phyloP scores from a whole-genome alignment of 331 rosid species.

The Rosa hybrid region DNA sequence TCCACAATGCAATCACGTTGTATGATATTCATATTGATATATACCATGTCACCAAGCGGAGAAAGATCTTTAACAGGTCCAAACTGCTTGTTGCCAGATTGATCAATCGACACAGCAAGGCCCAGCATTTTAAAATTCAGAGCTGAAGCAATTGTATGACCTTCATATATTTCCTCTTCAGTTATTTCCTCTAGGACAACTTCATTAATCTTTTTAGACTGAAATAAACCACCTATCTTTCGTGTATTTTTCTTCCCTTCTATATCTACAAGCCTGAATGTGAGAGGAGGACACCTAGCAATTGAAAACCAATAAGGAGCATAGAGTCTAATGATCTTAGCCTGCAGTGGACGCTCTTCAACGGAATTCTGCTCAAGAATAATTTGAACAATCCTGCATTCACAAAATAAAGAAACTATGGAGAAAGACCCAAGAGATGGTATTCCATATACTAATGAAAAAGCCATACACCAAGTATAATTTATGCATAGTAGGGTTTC shows the following conservation, averaged over 20 bases:
- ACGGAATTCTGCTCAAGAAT: slow-evolving; percentile 78
- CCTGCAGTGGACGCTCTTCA: slow-evolving; percentile 55
- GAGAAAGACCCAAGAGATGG: slow-evolving; percentile 29
- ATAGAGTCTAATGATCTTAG: slow-evolving; percentile 72
- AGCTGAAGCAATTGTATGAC: slow-evolving; percentile 80
- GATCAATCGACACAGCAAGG: slow-evolving; percentile 72
- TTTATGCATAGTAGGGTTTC: slow-evolving; percentile 15
- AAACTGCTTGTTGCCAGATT: slow-evolving; percentile 59
- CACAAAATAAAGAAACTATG: slow-evolving; percentile 20
- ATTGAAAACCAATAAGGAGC: slow-evolving; percentile 90
- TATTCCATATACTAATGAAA: background rate
- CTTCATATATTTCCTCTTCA: slow-evolving; percentile 82
- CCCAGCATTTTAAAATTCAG: slow-evolving; percentile 77
- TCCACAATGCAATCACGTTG: slow-evolving; percentile 11
- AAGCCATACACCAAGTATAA: background rate
- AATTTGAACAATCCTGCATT: slow-evolving; percentile 86
- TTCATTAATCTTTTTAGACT: slow-evolving; percentile 49
- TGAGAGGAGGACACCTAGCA: slow-evolving; percentile 87
- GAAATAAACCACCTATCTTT: slow-evolving; percentile 48
- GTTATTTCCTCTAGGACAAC: slow-evolving; percentile 71
- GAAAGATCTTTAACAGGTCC: slow-evolving; percentile 84
- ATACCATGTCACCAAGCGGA: slow-evolving; percentile 88
- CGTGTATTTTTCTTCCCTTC: slow-evolving; percentile 52
- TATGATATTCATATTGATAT: slow-evolving; percentile 11
- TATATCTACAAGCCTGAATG: slow-evolving; percentile 65